phyloP scores from a whole-genome alignment of 805 yeast species.

The Kazachstania viticola region DNA sequence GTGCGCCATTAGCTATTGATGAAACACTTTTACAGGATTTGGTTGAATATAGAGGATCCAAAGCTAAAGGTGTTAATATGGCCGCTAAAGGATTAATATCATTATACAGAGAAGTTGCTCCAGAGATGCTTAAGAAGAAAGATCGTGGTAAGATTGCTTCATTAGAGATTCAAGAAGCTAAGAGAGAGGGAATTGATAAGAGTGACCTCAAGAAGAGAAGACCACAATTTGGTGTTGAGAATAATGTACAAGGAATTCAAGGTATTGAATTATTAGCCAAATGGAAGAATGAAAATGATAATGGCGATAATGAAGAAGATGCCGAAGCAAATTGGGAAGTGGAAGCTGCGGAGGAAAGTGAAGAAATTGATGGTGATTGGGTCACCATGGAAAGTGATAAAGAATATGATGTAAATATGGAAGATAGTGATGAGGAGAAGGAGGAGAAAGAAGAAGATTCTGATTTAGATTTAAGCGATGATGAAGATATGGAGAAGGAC shows the following conservation, averaged over 20 bases:
- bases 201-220: conserved; percentile 10
- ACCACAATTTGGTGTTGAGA: conserved; percentile 68
- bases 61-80: conserved; percentile 85
- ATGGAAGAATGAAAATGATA: conserved; percentile 60
- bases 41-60: conserved; percentile 82
- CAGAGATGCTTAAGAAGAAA: conserved; percentile 81
- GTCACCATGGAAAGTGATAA: conserved; percentile 72
- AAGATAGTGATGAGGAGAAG: conserved; percentile 36
- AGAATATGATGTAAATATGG: conserved; percentile 47
- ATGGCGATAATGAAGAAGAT: conserved; percentile 43
- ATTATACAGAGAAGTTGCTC: conserved; percentile 87
- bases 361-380: conserved; percentile 81
- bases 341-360: conserved; percentile 35
- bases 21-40: conserved; percentile 80
- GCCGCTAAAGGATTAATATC: conserved; percentile 86
- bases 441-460: conserved; percentile 35
- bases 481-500: conserved; percentile 26
- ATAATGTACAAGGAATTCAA: conserved; percentile 60
- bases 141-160: conserved; percentile 92
- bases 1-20: conserved; percentile 93
- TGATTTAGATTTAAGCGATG: conserved; percentile 33
- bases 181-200: conserved; percentile 31
- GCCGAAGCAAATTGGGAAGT: conserved; percentile 52
- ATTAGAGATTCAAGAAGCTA: conserved; percentile 61
- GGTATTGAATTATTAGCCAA: conserved; percentile 84